These are phyloP conservation scores for Nicotiana noctiflora DNA, from an alignment of 257 asterid species.

Conservation along the genomic window DNA sequence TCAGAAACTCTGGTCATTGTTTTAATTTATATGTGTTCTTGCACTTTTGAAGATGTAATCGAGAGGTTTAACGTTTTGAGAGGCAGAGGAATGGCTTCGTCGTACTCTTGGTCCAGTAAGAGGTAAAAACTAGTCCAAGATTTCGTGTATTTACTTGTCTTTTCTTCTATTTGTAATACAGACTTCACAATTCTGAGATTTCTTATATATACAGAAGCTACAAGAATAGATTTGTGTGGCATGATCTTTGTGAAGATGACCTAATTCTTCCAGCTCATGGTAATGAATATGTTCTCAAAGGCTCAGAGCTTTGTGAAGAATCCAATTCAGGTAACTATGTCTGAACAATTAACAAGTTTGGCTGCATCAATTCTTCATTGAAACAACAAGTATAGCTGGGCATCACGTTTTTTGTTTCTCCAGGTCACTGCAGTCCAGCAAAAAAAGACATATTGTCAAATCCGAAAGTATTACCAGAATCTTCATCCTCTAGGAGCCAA, in stretches of 20 bases:
- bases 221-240: slow-evolving; percentile 92
- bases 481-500: slow-evolving; percentile 67
- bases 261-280: slow-evolving; percentile 78
- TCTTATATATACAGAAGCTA: slow-evolving; percentile 50
- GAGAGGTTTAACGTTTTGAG: slow-evolving; percentile 74
- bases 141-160: not conserved
- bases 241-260: slow-evolving; percentile 81
- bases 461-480: slow-evolving; percentile 67
- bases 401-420: slow-evolving; percentile 8
- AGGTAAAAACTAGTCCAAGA: slow-evolving; percentile 46
- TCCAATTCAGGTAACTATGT: slow-evolving; percentile 30
- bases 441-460: slow-evolving; percentile 42
- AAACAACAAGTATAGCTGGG: not conserved
- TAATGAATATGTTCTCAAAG: slow-evolving; percentile 85
- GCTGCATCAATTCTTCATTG: not conserved
- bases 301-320: slow-evolving; percentile 84
- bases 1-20: not conserved
- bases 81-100: slow-evolving; percentile 91
- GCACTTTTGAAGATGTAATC: slow-evolving; percentile 59
- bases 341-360: not conserved
- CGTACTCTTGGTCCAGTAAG: slow-evolving; percentile 97
- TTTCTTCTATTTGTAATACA: not conserved
- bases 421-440: slow-evolving; percentile 63
- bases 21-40: not conserved
- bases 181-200: not conserved